These are phyloP conservation scores for Aspergillus carlsbadensis DNA, from an alignment of 495 filamentous ascomycete species.

Conservation along the genomic window DNA sequence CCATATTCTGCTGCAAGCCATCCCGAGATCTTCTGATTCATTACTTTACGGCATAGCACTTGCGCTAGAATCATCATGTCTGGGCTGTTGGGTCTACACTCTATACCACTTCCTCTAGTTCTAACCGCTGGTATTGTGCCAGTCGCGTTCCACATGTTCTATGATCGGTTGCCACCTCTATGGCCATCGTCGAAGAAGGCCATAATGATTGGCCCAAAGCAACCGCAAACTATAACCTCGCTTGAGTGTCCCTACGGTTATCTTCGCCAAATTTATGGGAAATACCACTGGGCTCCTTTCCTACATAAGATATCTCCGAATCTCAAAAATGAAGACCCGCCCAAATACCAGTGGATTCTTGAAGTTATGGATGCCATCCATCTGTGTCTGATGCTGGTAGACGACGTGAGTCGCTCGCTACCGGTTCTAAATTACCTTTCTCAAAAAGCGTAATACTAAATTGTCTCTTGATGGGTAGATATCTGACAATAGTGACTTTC, in stretches of 20 bases:
- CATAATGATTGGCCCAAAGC: conserved; percentile 18
- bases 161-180: conserved; percentile 15
- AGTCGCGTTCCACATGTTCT: conserved; percentile 10
- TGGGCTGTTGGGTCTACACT: background rate
- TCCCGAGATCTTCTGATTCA: background rate
- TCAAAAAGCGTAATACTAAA: background rate
- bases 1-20: background rate
- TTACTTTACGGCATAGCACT: background rate
- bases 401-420: conserved; percentile 23
- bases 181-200: conserved; percentile 19
- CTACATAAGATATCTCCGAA: conserved; percentile 23
- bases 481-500: conserved; percentile 29
- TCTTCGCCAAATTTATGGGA: conserved; percentile 23
- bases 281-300: conserved; percentile 28
- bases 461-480: conserved; percentile 7
- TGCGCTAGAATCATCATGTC: background rate
- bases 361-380: conserved; percentile 35
- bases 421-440: background rate
- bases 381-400: conserved; percentile 33
- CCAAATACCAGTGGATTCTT: conserved; percentile 23
- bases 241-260: conserved; percentile 24
- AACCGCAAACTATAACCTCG: conserved; percentile 15
- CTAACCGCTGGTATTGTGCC: conserved; percentile 2
- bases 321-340: conserved; percentile 21
- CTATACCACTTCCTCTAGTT: too few species aligned